Evolutionary conservation across 2,329 filamentous ascomycete species (phyloP).

Genomic region (Colletotrichum abscissum): DNA sequence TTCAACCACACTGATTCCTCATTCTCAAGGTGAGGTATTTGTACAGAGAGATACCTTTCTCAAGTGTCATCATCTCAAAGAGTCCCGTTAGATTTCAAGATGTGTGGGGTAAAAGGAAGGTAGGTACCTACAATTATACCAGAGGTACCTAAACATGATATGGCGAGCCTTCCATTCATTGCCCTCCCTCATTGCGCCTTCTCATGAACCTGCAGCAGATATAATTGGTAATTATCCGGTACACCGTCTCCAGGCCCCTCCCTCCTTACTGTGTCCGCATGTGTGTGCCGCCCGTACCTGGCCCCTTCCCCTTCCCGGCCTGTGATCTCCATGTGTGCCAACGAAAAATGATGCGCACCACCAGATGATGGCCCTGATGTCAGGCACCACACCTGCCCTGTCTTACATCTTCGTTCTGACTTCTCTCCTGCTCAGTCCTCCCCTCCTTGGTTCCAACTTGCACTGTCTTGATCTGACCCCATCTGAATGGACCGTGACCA

Average conservation of each 20-base stretch:
- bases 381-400: slow-evolving; percentile 21
- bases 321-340: slow-evolving; percentile 13
- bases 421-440: slow-evolving; percentile 3
- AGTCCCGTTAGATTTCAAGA: not conserved
- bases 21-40: not conserved
- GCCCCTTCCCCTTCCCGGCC: slow-evolving; percentile 27
- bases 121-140: not conserved
- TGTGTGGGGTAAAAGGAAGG: not conserved
- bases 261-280: slow-evolving; percentile 17
- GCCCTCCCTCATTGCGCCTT: not conserved
- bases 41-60: not conserved
- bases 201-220: not conserved
- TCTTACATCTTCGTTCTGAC: slow-evolving; percentile 1
- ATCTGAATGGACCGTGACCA: not conserved
- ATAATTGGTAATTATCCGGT: slow-evolving; percentile 10
- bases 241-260: slow-evolving; percentile 24
- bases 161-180: not conserved
- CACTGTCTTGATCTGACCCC: slow-evolving; percentile 12
- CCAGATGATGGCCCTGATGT: slow-evolving; percentile 18
- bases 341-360: slow-evolving; percentile 21
- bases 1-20: not conserved
- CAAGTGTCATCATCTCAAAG: too few species aligned
- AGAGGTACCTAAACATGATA: not conserved
- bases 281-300: slow-evolving; percentile 24
- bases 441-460: not conserved